A percentile compares a stretch with the other conserved stretches of the same genome.
These are phyloP conservation scores for Musa schizocarpa DNA, from an alignment of 176 grass and related monocot species.

Conservation along the genomic window DNA sequence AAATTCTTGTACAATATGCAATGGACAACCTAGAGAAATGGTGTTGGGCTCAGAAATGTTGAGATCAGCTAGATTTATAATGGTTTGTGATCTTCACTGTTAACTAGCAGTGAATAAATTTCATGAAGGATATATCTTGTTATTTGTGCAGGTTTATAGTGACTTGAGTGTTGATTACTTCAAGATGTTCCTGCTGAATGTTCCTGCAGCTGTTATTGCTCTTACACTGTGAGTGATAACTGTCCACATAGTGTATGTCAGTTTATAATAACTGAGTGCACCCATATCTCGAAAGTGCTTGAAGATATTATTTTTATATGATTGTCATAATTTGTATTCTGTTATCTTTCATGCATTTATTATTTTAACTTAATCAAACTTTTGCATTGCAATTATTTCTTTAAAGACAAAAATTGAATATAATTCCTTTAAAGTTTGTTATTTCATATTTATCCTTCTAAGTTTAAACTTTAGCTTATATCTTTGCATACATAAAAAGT, in stretches of 20 bases:
- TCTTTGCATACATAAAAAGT: too few relatives aligned
- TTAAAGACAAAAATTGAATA: too few relatives aligned
- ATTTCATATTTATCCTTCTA: background rate
- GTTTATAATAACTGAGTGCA: constrained; percentile 3
- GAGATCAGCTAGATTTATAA: background rate
- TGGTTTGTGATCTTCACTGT: background rate
- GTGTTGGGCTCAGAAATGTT: background rate
- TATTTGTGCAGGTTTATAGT: constrained; percentile 66
- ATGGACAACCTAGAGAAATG: background rate
- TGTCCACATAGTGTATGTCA: constrained; percentile 7
- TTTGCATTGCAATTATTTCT: background rate
- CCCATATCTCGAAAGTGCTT: background rate
- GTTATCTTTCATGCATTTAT: background rate
- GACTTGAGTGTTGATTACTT: constrained; percentile 81
- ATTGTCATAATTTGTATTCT: background rate
- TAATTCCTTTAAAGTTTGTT: background rate
- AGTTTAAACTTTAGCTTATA: too few relatives aligned
- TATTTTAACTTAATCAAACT: background rate
- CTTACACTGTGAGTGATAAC: constrained; percentile 58
- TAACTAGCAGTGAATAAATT: background rate
- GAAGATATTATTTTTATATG: background rate
- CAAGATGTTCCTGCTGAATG: constrained; percentile 81
- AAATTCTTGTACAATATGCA: background rate
- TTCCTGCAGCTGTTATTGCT: constrained; percentile 72
- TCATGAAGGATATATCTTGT: constrained; percentile 1